Conservation (phyloP, 1,284 basidiomycete genomes). For the Quambalaria eucalypti region DNA sequence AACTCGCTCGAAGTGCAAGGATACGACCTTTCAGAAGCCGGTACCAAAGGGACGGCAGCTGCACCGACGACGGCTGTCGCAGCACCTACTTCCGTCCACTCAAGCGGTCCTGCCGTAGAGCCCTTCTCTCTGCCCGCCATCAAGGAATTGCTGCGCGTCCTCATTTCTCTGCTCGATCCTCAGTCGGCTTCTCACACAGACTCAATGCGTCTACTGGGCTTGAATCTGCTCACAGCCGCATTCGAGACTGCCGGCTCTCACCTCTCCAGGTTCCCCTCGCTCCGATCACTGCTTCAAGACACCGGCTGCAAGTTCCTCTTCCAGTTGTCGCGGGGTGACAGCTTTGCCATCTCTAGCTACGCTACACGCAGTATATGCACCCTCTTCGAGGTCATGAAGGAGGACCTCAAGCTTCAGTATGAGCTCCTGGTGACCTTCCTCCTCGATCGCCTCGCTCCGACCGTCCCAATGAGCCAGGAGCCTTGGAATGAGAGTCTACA, state of each 20-base stretch:
- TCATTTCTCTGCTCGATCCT: slow-evolving; percentile 90
- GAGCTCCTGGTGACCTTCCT: slow-evolving; percentile 90
- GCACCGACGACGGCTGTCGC: neutral
- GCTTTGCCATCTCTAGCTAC: slow-evolving; percentile 65
- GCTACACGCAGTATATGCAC: slow-evolving; percentile 77
- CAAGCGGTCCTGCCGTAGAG: slow-evolving; percentile 9
- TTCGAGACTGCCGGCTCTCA: slow-evolving; percentile 73
- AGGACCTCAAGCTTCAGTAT: slow-evolving; percentile 85
- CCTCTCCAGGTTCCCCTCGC: slow-evolving; percentile 60
- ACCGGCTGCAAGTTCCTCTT: slow-evolving; percentile 92
- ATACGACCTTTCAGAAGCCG: neutral
- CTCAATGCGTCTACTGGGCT: slow-evolving; percentile 80
- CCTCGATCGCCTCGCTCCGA: slow-evolving; percentile 67
- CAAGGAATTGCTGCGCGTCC: slow-evolving; percentile 81
- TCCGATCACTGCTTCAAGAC: slow-evolving; percentile 68
- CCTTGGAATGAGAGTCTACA: slow-evolving; percentile 49
- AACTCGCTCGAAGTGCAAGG: neutral
- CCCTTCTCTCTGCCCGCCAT: slow-evolving; percentile 84
- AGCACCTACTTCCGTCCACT: slow-evolving; percentile 26
- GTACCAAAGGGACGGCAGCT: neutral
- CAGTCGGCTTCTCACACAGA: slow-evolving; percentile 91
- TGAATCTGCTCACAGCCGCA: slow-evolving; percentile 78
- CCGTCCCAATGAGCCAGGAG: slow-evolving; percentile 34
- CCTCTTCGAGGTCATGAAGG: slow-evolving; percentile 77
- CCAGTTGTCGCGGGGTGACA: slow-evolving; percentile 60